phyloP scores from a whole-genome alignment of 2,329 filamentous ascomycete genomes.

The Botrytis elliptica region DNA sequence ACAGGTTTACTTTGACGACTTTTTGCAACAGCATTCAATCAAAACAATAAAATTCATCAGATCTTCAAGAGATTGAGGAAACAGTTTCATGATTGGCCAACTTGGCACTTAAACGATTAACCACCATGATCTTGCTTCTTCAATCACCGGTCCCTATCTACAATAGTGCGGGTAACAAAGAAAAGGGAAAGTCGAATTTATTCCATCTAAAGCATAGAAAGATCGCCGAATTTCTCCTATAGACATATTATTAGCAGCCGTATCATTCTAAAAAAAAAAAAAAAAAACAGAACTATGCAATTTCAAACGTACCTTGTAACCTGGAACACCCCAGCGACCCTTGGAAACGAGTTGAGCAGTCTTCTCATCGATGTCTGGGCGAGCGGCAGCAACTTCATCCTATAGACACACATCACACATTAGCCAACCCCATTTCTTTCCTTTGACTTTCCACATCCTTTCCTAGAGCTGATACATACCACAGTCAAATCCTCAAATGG shows the following conservation, averaged over 20 bases:
- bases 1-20: neutral
- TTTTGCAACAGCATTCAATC: neutral
- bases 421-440: slow-evolving; percentile 13
- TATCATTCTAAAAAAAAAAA: neutral
- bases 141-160: slow-evolving; percentile 52
- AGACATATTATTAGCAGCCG: slow-evolving; percentile 48
- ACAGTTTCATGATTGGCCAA: slow-evolving; percentile 17
- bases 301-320: slow-evolving; percentile 81
- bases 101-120: slow-evolving; percentile 20
- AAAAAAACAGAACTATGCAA: neutral
- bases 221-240: slow-evolving; percentile 98
- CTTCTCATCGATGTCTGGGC: slow-evolving; percentile 97
- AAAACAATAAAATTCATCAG: neutral
- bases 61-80: neutral
- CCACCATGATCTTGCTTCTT: slow-evolving; percentile 26
- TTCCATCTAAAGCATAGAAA: slow-evolving; percentile 78
- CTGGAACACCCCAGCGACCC: slow-evolving; percentile 96
- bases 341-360: slow-evolving; percentile 91
- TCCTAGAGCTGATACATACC: slow-evolving; percentile 59
- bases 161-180: slow-evolving; percentile 67
- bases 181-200: slow-evolving; percentile 30
- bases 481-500: slow-evolving; percentile 97
- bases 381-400: slow-evolving; percentile 93
- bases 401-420: slow-evolving; percentile 42
- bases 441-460: neutral